Base-by-base conservation (phyloP, 192 early-diverging fungal species). In the Mortierella antarctica region DNA sequence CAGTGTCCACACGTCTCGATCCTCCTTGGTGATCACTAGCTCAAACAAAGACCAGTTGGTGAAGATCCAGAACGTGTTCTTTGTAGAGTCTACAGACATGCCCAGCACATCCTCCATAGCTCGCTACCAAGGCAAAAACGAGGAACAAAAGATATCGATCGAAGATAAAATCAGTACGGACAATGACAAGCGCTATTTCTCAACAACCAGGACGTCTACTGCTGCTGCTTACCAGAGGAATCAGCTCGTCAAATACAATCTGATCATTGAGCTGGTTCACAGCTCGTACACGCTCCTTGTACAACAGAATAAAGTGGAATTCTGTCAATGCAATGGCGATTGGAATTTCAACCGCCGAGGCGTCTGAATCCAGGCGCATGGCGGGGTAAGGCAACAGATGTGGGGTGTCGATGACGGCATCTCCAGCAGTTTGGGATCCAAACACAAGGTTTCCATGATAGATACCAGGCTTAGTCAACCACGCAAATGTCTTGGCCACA, bases 1-100 rank as follows among this genome's bases (percentile, higher is more conserved):
- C 4, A 98, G 88, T 44, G 90, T 88, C 98, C 98, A 99, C 7
- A 97, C 92, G 68, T 99, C 92, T 46, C 96, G 90, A 63, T 96
- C 96, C 86, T 99, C 98, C 44, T 97, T 93, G 0, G 87, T 91
- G 23, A 98, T 89, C 39, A 96, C 87, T n/a, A 99, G 82, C 84
- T 99, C 97, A 70, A 92, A 95, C 46, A 99, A 89, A 5, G 92
- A 86, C 12, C 83, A 65, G n/a, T 91, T 92, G 7, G 96, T 97
- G 50, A 90, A 94, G 39, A 98, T 85, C 98, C 98, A 99, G 66
- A 91, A 96, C 1, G 97, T 97, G 62, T 91, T 90, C 69, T 95
- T 93, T 14, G 88, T 73, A 44, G 83, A 85, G 71, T 98, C 98
- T 5, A 93, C 89, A 1, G 87, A 85, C 74, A 98, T 83, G 0